Evolutionary conservation across 2,329 filamentous ascomycete genomes (phyloP).

Genomic region (Nothophaeocryptopus gaeumannii): DNA sequence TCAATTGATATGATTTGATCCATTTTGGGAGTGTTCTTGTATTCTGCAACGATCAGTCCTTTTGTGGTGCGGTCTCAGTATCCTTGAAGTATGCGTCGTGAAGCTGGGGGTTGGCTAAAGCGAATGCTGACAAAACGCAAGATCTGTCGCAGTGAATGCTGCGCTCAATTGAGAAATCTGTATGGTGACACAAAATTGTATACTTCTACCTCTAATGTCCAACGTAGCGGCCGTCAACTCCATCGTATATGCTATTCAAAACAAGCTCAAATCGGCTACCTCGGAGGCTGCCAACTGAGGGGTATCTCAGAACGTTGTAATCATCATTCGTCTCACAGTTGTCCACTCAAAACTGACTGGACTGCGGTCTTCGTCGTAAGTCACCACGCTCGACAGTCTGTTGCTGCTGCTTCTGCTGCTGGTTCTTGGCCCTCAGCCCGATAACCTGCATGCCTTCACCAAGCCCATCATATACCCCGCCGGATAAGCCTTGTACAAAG

Average conservation of each 20-base stretch:
- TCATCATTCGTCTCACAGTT: neutral
- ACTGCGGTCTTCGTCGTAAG: slow-evolving; percentile 1
- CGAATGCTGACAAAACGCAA: too few species aligned
- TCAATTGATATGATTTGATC: slow-evolving; percentile 22
- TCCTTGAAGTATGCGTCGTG: neutral
- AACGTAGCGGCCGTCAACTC: too few species aligned
- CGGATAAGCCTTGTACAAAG: slow-evolving; percentile 62
- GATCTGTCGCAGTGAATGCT: too few species aligned
- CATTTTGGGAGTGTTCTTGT: neutral
- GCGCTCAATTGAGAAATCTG: too few species aligned
- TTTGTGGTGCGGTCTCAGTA: neutral
- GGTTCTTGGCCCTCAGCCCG: slow-evolving; percentile 29
- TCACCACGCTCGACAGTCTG: too few species aligned
- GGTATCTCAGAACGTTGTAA: slow-evolving; percentile 6
- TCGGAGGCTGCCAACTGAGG: neutral
- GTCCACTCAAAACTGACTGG: neutral
- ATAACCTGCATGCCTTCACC: slow-evolving; percentile 53
- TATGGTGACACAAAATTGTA: too few species aligned
- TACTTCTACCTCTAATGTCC: too few species aligned
- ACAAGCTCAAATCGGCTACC: too few species aligned
- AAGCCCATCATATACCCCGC: slow-evolving; percentile 64
- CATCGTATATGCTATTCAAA: too few species aligned
- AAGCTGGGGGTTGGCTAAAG: too few species aligned
- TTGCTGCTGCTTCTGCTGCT: neutral
- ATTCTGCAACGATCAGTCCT: neutral